phyloP scores from a whole-genome alignment of 768 basidiomycete genomes.

The Amanita subjunquillea region DNA sequence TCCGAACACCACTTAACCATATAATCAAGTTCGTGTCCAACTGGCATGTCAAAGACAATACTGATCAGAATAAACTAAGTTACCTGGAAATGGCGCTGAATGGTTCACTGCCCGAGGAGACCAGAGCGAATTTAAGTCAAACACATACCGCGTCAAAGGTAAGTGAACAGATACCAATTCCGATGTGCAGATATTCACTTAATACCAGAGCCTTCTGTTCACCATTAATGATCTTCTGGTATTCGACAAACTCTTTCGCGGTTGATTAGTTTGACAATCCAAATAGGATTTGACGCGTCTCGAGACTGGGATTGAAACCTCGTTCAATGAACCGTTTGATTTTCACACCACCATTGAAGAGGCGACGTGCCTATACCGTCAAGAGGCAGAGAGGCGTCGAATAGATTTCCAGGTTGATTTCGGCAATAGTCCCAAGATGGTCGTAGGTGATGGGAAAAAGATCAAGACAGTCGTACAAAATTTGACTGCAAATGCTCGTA shows the following conservation, averaged over 20 bases:
- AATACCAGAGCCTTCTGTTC: conserved; percentile 52
- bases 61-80: conserved; percentile 18
- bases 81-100: conserved; percentile 78
- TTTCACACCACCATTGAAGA: conserved; percentile 49
- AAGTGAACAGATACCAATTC: conserved; percentile 1
- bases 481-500: conserved; percentile 65
- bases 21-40: conserved; percentile 57
- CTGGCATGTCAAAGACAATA: not conserved
- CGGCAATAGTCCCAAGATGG: conserved; percentile 38
- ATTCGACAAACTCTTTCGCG: conserved; percentile 5
- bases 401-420: conserved; percentile 51
- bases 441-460: conserved; percentile 66
- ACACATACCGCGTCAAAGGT: conserved; percentile 73
- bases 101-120: conserved; percentile 61
- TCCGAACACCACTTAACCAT: conserved; percentile 69
- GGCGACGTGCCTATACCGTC: conserved; percentile 49
- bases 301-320: conserved; percentile 66
- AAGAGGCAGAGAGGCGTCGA: conserved; percentile 54
- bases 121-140: conserved; percentile 60
- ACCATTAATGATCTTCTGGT: conserved; percentile 77
- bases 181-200: not conserved
- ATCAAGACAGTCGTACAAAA: conserved; percentile 72
- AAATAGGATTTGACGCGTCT: conserved; percentile 62
- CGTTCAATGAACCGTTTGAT: conserved; percentile 71
- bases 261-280: not conserved